These are phyloP conservation scores for Ceratocystis variospora DNA, from an alignment of 2,329 filamentous ascomycete species.

Conservation along the genomic window DNA sequence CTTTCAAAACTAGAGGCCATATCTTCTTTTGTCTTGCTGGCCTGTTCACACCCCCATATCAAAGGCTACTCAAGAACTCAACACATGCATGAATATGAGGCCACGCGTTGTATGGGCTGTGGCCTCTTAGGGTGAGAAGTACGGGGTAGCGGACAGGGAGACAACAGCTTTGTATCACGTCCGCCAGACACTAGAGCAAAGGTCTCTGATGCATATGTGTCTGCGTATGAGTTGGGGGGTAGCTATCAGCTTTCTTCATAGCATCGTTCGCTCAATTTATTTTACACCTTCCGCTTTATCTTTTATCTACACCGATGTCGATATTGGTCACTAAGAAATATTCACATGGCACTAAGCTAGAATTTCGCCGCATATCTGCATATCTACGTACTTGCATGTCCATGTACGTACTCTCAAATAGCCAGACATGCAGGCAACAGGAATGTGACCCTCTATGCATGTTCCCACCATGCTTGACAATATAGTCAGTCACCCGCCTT, in stretches of 20 bases:
- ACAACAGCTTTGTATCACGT: neutral
- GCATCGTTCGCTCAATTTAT: neutral
- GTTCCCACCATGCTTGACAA: neutral
- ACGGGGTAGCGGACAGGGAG: neutral
- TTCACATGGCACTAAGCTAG: neutral
- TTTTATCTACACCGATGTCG: neutral
- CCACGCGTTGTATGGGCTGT: neutral
- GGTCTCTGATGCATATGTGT: neutral
- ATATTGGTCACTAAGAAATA: neutral
- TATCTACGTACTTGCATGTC: neutral
- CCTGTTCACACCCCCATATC: neutral
- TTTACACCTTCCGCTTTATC: neutral
- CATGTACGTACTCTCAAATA: neutral
- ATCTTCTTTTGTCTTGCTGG: neutral
- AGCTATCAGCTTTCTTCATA: neutral
- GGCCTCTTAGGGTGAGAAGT: neutral
- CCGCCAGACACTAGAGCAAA: neutral
- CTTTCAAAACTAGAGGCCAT: neutral
- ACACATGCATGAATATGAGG: neutral
- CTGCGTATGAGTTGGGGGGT: neutral
- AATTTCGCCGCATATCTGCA: slow-evolving; percentile 1
- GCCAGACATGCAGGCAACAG: neutral
- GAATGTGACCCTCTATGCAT: slow-evolving; percentile 1
- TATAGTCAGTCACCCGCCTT: neutral
- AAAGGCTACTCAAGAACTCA: neutral